These are phyloP conservation scores for Schizophyllum commune DNA, from an alignment of 1,284 basidiomycete species.

Conservation along the genomic window DNA sequence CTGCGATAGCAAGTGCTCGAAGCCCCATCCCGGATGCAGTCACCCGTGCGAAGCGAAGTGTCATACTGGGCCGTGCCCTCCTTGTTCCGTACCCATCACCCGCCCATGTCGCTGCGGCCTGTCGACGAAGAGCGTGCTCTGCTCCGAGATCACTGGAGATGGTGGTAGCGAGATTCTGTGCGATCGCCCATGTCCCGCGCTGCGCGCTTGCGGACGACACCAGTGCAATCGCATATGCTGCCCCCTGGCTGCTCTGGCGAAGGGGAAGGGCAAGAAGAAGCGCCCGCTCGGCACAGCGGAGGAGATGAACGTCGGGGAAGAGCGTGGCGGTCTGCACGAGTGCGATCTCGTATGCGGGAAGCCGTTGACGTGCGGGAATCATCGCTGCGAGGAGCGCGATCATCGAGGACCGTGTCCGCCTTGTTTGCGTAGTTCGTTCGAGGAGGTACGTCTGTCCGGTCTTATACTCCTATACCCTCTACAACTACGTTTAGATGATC, in stretches of 20 bases:
- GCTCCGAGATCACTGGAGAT: slow-evolving; percentile 26
- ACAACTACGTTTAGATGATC: slow-evolving; percentile 51
- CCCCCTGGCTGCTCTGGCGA: slow-evolving; percentile 67
- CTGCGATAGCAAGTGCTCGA: slow-evolving; percentile 62
- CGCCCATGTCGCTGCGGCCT: slow-evolving; percentile 78
- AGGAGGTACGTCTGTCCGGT: slow-evolving; percentile 70
- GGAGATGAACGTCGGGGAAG: slow-evolving; percentile 30
- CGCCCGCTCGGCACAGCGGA: slow-evolving; percentile 19
- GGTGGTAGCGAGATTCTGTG: slow-evolving; percentile 50
- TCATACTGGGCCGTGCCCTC: slow-evolving; percentile 66
- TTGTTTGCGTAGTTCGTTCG: slow-evolving; percentile 82
- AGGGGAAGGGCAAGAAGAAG: slow-evolving; percentile 58
- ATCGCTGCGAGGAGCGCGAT: slow-evolving; percentile 70
- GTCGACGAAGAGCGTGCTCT: slow-evolving; percentile 46
- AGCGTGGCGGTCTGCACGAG: slow-evolving; percentile 63
- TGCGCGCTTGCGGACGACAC: slow-evolving; percentile 76
- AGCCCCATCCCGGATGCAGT: slow-evolving; percentile 37
- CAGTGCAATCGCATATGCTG: slow-evolving; percentile 81
- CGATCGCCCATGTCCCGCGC: slow-evolving; percentile 64
- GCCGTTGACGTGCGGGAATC: slow-evolving; percentile 65
- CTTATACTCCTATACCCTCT: too few species aligned
- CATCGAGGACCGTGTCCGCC: slow-evolving; percentile 76
- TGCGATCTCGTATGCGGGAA: slow-evolving; percentile 78
- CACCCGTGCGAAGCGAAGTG: slow-evolving; percentile 58
- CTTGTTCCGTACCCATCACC: slow-evolving; percentile 60